Evolutionary conservation across 495 filamentous ascomycete species (phyloP).

Genomic region (Letharia lupina): DNA sequence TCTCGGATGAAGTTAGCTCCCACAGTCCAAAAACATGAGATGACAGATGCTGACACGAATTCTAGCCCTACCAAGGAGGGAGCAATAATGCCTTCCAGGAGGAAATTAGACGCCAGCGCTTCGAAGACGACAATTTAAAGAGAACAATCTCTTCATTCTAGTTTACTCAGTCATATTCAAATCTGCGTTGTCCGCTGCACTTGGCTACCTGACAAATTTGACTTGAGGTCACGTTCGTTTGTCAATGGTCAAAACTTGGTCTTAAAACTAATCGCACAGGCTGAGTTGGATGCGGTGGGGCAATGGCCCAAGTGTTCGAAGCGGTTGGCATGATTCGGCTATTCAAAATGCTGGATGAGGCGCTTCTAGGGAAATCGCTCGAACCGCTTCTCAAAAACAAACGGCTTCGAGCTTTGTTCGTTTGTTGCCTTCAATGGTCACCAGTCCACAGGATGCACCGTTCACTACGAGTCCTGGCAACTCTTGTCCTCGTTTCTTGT

Average conservation of each 20-base stretch:
- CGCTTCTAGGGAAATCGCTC: not conserved
- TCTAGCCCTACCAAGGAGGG: constrained; percentile 18
- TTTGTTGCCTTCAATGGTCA: not conserved
- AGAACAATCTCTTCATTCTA: constrained; percentile 17
- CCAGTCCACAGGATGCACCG: not conserved
- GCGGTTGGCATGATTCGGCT: not conserved
- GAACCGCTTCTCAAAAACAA: not conserved
- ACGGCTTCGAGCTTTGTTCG: not conserved
- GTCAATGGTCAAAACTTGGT: not conserved
- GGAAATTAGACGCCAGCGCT: constrained; percentile 21
- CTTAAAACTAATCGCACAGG: not conserved
- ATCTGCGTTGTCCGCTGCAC: not conserved
- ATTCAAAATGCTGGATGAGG: not conserved
- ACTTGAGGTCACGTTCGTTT: not conserved
- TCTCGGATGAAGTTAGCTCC: constrained; percentile 15
- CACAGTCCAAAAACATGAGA: not conserved
- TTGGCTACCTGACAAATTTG: not conserved
- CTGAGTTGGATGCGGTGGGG: not conserved
- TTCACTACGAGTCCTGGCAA: not conserved
- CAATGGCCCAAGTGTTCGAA: not conserved
- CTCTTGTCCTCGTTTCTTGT: not conserved
- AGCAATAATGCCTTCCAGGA: constrained; percentile 22
- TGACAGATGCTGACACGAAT: not conserved
- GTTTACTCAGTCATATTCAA: not conserved
- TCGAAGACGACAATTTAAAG: constrained; percentile 16